These are phyloP conservation scores for Tricholoma sp. DNA, from an alignment of 768 basidiomycete genomes.

Conservation along the genomic window DNA sequence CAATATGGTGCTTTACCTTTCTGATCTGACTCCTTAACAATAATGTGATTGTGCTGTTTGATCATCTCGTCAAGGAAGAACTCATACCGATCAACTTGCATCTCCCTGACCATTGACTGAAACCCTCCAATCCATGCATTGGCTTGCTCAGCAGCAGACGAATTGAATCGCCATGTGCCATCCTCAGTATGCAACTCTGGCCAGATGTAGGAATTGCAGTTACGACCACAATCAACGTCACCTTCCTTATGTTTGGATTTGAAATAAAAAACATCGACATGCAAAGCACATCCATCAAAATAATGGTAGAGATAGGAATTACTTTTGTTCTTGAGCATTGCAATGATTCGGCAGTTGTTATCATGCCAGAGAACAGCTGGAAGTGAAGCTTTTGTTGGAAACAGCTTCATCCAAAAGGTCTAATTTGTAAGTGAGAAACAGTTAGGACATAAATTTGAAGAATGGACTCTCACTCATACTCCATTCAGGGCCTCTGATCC, in stretches of 20 bases:
- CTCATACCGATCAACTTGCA: slow-evolving; percentile 24
- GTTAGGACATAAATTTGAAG: neutral
- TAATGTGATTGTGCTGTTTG: slow-evolving; percentile 16
- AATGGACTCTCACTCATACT: neutral
- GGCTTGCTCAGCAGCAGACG: slow-evolving; percentile 32
- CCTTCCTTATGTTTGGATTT: slow-evolving; percentile 26
- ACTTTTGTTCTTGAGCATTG: neutral
- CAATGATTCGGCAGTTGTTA: neutral
- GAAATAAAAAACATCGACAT: slow-evolving; percentile 33
- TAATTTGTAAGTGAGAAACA: neutral
- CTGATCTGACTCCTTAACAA: slow-evolving; percentile 2
- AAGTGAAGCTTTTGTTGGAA: neutral
- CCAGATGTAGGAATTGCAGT: slow-evolving; percentile 30
- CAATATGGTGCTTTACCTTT: neutral
- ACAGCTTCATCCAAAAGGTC: neutral
- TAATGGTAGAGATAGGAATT: neutral
- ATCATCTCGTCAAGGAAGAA: slow-evolving; percentile 39
- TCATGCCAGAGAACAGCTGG: neutral
- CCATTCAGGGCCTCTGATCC: neutral
- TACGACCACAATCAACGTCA: slow-evolving; percentile 17
- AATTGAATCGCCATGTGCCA: slow-evolving; percentile 35
- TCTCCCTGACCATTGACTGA: slow-evolving; percentile 28
- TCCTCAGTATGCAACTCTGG: slow-evolving; percentile 30
- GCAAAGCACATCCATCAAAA: slow-evolving; percentile 14
- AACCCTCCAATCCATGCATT: slow-evolving; percentile 41